phyloP scores from a whole-genome alignment of 257 asterid species.

The Fraxinus americana region DNA sequence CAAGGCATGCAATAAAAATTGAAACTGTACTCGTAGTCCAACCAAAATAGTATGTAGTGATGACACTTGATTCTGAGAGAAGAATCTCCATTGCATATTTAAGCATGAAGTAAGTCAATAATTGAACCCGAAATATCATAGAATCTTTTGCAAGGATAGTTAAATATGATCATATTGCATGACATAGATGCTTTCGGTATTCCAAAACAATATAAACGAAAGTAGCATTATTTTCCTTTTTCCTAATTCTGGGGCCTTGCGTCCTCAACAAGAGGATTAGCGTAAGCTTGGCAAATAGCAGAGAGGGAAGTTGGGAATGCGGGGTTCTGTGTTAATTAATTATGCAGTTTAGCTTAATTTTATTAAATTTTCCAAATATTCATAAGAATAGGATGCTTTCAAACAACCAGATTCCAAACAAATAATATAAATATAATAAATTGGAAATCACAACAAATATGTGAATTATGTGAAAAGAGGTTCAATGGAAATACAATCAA shows the following conservation, averaged over 20 bases:
- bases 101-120: slow-evolving; percentile 96
- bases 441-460: background rate
- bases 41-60: slow-evolving; percentile 79
- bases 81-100: slow-evolving; percentile 95
- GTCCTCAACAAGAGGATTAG: background rate
- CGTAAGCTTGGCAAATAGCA: background rate
- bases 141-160: slow-evolving; percentile 20
- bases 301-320: background rate
- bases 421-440: background rate
- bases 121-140: slow-evolving; percentile 72
- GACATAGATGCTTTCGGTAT: background rate
- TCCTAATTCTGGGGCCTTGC: background rate
- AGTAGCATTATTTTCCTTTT: background rate
- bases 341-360: background rate
- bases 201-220: background rate
- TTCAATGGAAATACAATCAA: too few relatives aligned
- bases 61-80: slow-evolving; percentile 10
- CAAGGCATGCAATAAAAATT: slow-evolving; percentile 86
- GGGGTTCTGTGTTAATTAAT: background rate
- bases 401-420: background rate
- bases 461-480: too few relatives aligned
- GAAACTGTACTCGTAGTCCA: slow-evolving; percentile 94
- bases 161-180: slow-evolving; percentile 11
- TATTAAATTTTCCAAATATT: background rate
- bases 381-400: background rate